These are phyloP conservation scores for Capsicum chinense DNA, from an alignment of 257 asterid genomes.

Conservation along the genomic window DNA sequence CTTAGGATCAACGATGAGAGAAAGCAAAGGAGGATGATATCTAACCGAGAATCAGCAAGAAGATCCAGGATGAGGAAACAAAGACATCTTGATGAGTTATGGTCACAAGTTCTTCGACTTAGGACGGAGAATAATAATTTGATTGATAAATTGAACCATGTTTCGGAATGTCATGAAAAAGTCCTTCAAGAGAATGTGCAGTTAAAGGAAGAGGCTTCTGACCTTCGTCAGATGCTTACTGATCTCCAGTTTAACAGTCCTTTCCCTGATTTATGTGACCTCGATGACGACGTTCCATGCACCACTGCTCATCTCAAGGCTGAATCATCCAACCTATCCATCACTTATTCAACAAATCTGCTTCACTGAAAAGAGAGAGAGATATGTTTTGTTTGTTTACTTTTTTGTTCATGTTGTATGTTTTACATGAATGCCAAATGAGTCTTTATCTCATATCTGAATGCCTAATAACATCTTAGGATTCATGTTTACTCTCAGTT, in stretches of 20 bases:
- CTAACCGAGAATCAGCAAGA: constrained; percentile 86
- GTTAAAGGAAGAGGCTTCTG: constrained; percentile 72
- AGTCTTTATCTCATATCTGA: constrained; percentile 33
- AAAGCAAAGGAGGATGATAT: constrained; percentile 82
- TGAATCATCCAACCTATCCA: constrained; percentile 57
- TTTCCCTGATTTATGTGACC: constrained; percentile 53
- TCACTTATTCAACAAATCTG: constrained; percentile 46
- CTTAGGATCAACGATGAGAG: constrained; percentile 62
- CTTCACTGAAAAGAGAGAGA: constrained; percentile 43
- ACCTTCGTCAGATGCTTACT: constrained; percentile 64
- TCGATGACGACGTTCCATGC: constrained; percentile 69
- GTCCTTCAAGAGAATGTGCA: constrained; percentile 60
- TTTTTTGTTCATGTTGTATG: constrained; percentile 39
- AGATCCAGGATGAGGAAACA: constrained; percentile 96
- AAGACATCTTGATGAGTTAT: constrained; percentile 83
- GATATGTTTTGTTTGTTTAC: constrained; percentile 29
- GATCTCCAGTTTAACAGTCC: constrained; percentile 57
- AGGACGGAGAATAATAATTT: constrained; percentile 64
- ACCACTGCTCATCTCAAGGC: constrained; percentile 65
- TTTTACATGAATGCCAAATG: constrained; percentile 43
- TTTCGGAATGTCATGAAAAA: constrained; percentile 62
- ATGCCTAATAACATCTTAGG: constrained; percentile 18
- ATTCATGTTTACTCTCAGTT: background rate
- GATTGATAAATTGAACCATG: constrained; percentile 57
- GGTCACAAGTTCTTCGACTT: constrained; percentile 77